Percentiles rank a stretch among this genome's conserved stretches.
Evolutionary conservation across 192 early-diverging fungal genomes (phyloP).

Genomic region (Glomus cerebriforme): DNA sequence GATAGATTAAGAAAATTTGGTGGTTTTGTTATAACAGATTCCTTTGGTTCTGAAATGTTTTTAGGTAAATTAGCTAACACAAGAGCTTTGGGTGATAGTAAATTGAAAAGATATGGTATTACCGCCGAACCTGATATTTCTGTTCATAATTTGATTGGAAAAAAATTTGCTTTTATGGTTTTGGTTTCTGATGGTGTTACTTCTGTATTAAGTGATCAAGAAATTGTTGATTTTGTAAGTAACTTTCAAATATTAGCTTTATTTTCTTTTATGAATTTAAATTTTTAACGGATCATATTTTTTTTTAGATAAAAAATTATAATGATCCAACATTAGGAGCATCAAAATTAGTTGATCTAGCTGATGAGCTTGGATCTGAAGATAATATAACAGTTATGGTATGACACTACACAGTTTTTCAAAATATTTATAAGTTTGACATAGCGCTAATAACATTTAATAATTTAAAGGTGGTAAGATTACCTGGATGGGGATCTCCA

Average conservation of each 20-base stretch:
- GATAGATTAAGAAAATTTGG: slow-evolving; percentile 70
- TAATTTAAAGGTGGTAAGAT: slow-evolving; percentile 58
- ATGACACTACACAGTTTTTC: not conserved
- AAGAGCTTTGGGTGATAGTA: slow-evolving; percentile 70
- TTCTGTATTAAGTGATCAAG: slow-evolving; percentile 72
- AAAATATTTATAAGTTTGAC: not conserved
- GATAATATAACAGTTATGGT: slow-evolving; percentile 71
- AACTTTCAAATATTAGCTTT: not conserved
- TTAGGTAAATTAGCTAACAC: slow-evolving; percentile 67
- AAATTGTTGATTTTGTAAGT: slow-evolving; percentile 67
- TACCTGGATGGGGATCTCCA: slow-evolving; percentile 68
- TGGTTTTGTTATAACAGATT: slow-evolving; percentile 73
- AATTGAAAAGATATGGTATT: slow-evolving; percentile 71
- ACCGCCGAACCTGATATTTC: slow-evolving; percentile 70
- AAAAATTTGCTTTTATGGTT: slow-evolving; percentile 68
- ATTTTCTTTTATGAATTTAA: not conserved
- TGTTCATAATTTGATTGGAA: slow-evolving; percentile 52
- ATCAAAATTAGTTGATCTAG: slow-evolving; percentile 58
- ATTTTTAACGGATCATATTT: not conserved
- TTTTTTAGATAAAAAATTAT: slow-evolving; percentile 55
- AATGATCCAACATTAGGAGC: slow-evolving; percentile 57
- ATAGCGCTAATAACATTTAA: not conserved
- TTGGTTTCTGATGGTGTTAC: slow-evolving; percentile 72
- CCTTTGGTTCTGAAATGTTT: slow-evolving; percentile 72
- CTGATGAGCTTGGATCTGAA: slow-evolving; percentile 67